phyloP scores from a whole-genome alignment of 306 rosid genomes.

The Fagus crenata region DNA sequence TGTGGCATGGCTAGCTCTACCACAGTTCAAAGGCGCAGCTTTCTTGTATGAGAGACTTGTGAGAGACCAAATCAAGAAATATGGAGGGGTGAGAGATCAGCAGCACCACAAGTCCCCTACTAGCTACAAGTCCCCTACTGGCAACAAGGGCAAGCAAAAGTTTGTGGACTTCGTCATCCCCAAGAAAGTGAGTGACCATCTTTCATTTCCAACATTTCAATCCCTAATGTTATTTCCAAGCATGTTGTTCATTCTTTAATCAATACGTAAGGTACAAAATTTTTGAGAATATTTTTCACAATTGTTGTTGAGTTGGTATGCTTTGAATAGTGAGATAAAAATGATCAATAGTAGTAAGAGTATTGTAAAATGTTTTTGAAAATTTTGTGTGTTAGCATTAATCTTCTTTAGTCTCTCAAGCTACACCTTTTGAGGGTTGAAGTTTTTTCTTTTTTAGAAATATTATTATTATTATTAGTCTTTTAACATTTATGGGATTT shows the following conservation, averaged over 20 bases:
- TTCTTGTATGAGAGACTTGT: constrained; percentile 72
- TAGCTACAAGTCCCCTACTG: constrained; percentile 30
- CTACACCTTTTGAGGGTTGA: no score
- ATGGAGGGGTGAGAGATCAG: constrained; percentile 18
- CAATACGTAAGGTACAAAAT: no score
- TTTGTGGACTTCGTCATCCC: constrained; percentile 47
- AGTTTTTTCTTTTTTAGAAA: no score
- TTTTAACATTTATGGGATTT: not conserved
- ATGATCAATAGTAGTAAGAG: no score
- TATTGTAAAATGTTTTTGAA: no score
- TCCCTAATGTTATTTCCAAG: not conserved
- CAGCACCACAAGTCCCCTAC: not conserved
- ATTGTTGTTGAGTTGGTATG: no score
- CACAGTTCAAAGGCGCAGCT: constrained; percentile 90
- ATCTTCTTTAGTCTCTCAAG: no score
- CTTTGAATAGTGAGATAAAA: no score
- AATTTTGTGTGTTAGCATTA: no score
- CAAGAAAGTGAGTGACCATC: constrained; percentile 45
- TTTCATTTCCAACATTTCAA: not conserved
- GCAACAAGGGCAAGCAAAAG: constrained; percentile 48
- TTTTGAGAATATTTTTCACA: no score
- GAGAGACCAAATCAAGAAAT: constrained; percentile 51
- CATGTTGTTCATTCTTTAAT: not conserved
- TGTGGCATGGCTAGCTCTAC: constrained; percentile 88
- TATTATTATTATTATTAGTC: no score